Conservation (phyloP, 2,329 filamentous ascomycete genomes). For the Colletotrichum sp. region DNA sequence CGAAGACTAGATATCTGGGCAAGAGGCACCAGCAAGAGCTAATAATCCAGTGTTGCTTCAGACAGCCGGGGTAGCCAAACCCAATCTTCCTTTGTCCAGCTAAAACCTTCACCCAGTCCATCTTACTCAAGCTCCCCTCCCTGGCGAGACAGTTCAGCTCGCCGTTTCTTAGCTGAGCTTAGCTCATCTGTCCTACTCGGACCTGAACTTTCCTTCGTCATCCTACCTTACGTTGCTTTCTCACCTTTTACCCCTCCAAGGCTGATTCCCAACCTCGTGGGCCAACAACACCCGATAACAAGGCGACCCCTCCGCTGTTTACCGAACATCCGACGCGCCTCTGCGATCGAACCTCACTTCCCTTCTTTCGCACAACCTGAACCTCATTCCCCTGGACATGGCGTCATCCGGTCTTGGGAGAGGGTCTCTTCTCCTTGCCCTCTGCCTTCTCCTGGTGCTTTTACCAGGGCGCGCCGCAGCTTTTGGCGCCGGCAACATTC, state of each 20-base stretch:
- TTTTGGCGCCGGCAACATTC: conserved; percentile 75
- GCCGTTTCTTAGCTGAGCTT: neutral
- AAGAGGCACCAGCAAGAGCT: neutral
- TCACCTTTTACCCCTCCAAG: neutral
- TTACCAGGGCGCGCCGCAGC: conserved; percentile 62
- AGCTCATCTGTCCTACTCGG: neutral
- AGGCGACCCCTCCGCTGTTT: neutral
- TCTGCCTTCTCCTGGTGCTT: conserved; percentile 59
- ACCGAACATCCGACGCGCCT: neutral
- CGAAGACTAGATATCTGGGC: neutral
- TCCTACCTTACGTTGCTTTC: neutral
- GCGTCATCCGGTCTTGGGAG: conserved; percentile 50
- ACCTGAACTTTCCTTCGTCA: neutral
- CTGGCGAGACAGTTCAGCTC: neutral
- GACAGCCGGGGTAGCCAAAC: neutral
- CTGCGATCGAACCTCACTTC: neutral
- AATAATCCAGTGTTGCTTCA: neutral
- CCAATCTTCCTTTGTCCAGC: neutral
- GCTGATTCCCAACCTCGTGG: neutral
- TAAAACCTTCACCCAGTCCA: neutral
- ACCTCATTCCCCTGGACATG: conserved; percentile 39
- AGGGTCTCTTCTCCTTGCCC: conserved; percentile 56
- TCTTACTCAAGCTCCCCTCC: neutral
- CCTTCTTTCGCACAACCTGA: neutral
- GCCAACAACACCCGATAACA: neutral